Evolutionary conservation across 768 basidiomycete species (phyloP).

Genomic region (Flagelloscypha sp.): DNA sequence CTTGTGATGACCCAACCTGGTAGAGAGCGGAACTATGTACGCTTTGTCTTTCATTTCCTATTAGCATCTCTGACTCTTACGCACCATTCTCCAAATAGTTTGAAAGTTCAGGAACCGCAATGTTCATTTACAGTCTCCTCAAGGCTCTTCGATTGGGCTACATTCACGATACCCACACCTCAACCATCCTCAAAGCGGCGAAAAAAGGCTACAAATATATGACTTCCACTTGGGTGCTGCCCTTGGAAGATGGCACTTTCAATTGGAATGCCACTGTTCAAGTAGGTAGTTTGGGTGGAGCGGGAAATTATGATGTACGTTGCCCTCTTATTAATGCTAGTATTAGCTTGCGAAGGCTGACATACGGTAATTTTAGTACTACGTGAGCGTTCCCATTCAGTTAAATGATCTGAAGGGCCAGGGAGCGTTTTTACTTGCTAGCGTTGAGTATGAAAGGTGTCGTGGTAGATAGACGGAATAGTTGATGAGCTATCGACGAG

Average conservation of each 20-base stretch:
- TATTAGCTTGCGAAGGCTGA: not conserved
- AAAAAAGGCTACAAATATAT: slow-evolving; percentile 37
- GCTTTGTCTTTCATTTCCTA: too few species aligned
- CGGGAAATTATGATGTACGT: slow-evolving; percentile 31
- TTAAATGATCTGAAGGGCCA: slow-evolving; percentile 40
- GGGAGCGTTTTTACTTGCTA: slow-evolving; percentile 36
- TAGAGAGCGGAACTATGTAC: slow-evolving; percentile 33
- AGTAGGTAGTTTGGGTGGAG: slow-evolving; percentile 33
- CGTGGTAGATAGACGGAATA: too few species aligned
- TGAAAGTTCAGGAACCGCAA: slow-evolving; percentile 37
- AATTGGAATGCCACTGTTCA: slow-evolving; percentile 37
- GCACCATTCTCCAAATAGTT: too few species aligned
- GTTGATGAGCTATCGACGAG: too few species aligned
- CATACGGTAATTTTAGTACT: slow-evolving; percentile 30
- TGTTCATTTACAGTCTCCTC: slow-evolving; percentile 40
- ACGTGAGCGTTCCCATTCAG: slow-evolving; percentile 28
- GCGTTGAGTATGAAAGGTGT: slow-evolving; percentile 30
- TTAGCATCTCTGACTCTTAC: too few species aligned
- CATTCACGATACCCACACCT: slow-evolving; percentile 30
- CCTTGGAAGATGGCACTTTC: slow-evolving; percentile 36
- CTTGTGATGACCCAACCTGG: slow-evolving; percentile 42
- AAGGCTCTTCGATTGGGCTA: slow-evolving; percentile 36
- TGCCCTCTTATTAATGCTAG: not conserved
- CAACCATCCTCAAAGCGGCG: slow-evolving; percentile 24
- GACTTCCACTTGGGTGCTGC: slow-evolving; percentile 29